Percentiles rank a stretch among this genome's conserved stretches.
These are phyloP conservation scores for Botryotinia globosa DNA, from an alignment of 2,329 filamentous ascomycete genomes.

Conservation along the genomic window DNA sequence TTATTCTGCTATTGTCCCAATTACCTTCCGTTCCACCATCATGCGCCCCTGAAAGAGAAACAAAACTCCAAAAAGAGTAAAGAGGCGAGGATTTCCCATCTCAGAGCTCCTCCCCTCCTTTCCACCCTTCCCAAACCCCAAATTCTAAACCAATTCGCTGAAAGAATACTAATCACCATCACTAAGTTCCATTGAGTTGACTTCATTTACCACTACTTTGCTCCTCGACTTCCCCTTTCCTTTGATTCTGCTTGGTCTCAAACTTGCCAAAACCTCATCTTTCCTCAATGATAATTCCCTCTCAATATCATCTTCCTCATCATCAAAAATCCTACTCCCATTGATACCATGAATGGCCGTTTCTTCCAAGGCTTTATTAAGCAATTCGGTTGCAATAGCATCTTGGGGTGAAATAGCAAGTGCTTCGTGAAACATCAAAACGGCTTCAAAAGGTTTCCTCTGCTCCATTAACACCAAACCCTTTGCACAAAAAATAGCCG, in stretches of 20 bases:
- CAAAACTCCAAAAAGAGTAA: neutral
- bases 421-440: constrained; percentile 79
- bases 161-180: constrained; percentile 46
- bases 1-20: neutral
- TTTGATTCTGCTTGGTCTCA: constrained; percentile 43
- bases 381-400: constrained; percentile 73
- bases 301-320: constrained; percentile 56
- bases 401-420: constrained; percentile 77
- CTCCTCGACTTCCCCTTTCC: constrained; percentile 44
- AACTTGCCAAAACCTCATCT: constrained; percentile 44
- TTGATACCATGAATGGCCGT: constrained; percentile 44
- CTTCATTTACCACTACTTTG: constrained; percentile 39
- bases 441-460: constrained; percentile 70
- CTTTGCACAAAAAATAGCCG: constrained; percentile 76
- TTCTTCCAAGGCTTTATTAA: constrained; percentile 68
- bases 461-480: constrained; percentile 81
- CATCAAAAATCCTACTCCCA: constrained; percentile 32
- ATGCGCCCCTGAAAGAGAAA: neutral
- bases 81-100: neutral
- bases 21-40: neutral
- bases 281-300: constrained; percentile 49
- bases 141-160: neutral
- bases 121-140: neutral
- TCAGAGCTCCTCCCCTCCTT: neutral
- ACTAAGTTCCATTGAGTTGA: constrained; percentile 55